A percentile compares a stretch with the other conserved stretches of the same genome.
Evolutionary conservation across 2,329 filamentous ascomycete species (phyloP).

Genomic region (Penicillium sp.): DNA sequence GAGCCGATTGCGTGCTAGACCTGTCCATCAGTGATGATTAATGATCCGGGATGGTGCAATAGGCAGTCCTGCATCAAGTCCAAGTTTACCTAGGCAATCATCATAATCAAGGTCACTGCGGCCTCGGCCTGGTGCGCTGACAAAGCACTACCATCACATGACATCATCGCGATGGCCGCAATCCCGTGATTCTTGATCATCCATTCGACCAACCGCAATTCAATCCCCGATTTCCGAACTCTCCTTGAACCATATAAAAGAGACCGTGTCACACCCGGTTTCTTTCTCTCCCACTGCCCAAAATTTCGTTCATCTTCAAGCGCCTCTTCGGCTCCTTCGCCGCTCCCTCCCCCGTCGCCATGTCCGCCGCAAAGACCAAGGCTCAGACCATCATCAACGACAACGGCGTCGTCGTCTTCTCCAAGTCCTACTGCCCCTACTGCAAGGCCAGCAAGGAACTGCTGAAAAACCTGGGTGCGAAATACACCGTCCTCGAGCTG

Average conservation of each 20-base stretch:
- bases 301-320: constrained; percentile 66
- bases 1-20: too few species aligned
- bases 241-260: constrained; percentile 5
- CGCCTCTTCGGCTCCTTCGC: constrained; percentile 65
- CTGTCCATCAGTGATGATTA: too few species aligned
- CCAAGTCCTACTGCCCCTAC: constrained; percentile 95
- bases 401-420: constrained; percentile 91
- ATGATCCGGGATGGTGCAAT: too few species aligned
- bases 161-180: constrained; percentile 21
- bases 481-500: constrained; percentile 75
- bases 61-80: too few species aligned
- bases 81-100: too few species aligned
- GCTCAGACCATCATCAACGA: constrained; percentile 83
- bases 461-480: constrained; percentile 66
- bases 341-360: constrained; percentile 59
- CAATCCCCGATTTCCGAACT: too few species aligned
- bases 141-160: constrained; percentile 22
- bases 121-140: too few species aligned
- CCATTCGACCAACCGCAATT: neutral
- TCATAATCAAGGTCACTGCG: too few species aligned
- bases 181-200: constrained; percentile 8
- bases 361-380: constrained; percentile 81
- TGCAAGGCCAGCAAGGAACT: constrained; percentile 76
- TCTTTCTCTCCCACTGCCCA: constrained; percentile 45
- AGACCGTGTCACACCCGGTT: constrained; percentile 12